Base-by-base conservation (phyloP, 2,329 filamentous ascomycete genomes). In the Endoconidiophora polonica region DNA sequence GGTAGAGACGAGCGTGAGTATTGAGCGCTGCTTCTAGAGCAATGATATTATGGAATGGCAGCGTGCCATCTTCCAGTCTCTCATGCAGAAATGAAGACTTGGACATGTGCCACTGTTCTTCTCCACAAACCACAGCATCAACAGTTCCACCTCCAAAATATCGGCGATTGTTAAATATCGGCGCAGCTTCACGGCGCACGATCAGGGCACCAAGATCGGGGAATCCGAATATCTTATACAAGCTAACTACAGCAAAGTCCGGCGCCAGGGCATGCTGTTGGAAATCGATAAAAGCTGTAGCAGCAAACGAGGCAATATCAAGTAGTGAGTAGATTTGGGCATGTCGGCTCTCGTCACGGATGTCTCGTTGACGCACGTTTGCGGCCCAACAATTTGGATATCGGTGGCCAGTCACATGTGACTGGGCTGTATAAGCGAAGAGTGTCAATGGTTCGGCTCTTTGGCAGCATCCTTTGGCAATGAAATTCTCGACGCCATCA, bases 61-160 rank as follows among this genome's bases (percentile, higher is more conserved):
- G 62, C 1, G 78, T 83, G 1, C 79, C 79, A 56, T 84, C 80
- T 58, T 84, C 80, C 5, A 83, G 67, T 2, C 69, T 67, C 40
- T 79, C 74, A 57, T 81, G 76, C 3, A 79, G 33, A 43, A 49
- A 53, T 23, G 38, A 23, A 6, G 38, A 63, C 43, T 67, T 65
- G 47, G 67, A 69, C 1, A 58, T 57, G 14, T 60, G 56, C 22
- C 58, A 56, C 20, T 61, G 57, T 26, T 55, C 66, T 56, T 66
- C 64, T 5, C 65, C 55, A 4, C 66, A 66, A 49, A 60, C 58
- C 2, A 58, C 52, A 44, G 61, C 61, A 72, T 79, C 74, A 68
- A 81, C 74, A 1, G 80, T 83, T 7, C 79, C 80, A 24, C 80
- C 80, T 18, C 78, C 80, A 57, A 84, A 83, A 58, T 81, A 84